phyloP scores from a whole-genome alignment of 371 early-diverging fungal species.

The Dichotomocladium elegans region DNA sequence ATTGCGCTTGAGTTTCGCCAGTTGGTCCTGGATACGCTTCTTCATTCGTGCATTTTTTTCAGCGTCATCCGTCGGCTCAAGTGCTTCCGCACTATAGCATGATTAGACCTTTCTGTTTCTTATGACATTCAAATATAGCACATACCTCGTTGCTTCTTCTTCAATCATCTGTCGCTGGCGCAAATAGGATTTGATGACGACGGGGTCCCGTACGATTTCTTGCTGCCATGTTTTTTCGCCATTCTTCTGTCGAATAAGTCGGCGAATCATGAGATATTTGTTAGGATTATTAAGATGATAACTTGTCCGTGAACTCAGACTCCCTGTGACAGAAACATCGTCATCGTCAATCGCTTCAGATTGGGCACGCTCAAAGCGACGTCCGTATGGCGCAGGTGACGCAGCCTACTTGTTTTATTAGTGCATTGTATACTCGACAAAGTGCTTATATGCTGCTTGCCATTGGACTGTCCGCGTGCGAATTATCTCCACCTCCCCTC shows the following conservation, averaged over 20 bases:
- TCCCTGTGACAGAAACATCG: constrained; percentile 56
- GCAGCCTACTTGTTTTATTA: no score
- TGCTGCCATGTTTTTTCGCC: constrained; percentile 74
- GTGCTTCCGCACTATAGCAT: constrained; percentile 39
- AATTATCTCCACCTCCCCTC: constrained; percentile 38
- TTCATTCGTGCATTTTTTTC: constrained; percentile 62
- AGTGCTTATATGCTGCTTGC: constrained; percentile 9
- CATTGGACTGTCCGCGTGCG: constrained; percentile 30
- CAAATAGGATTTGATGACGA: constrained; percentile 87
- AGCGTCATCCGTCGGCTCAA: constrained; percentile 58
- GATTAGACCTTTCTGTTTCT: background rate
- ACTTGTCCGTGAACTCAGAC: constrained; percentile 54
- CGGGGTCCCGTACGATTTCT: constrained; percentile 77
- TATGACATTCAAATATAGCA: background rate
- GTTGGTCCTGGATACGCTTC: constrained; percentile 58
- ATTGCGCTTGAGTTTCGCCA: constrained; percentile 61
- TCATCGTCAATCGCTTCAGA: constrained; percentile 51
- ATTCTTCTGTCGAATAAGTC: constrained; percentile 54
- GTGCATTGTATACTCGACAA: background rate
- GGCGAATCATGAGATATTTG: constrained; percentile 61
- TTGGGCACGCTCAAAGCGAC: constrained; percentile 35
- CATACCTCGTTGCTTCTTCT: constrained; percentile 50
- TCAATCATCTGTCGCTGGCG: constrained; percentile 82
- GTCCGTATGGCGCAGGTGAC: constrained; percentile 26
- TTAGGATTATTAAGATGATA: constrained; percentile 54